Conservation (phyloP, 202 grass and related monocot species). For the Miscanthus sacchariflorus region DNA sequence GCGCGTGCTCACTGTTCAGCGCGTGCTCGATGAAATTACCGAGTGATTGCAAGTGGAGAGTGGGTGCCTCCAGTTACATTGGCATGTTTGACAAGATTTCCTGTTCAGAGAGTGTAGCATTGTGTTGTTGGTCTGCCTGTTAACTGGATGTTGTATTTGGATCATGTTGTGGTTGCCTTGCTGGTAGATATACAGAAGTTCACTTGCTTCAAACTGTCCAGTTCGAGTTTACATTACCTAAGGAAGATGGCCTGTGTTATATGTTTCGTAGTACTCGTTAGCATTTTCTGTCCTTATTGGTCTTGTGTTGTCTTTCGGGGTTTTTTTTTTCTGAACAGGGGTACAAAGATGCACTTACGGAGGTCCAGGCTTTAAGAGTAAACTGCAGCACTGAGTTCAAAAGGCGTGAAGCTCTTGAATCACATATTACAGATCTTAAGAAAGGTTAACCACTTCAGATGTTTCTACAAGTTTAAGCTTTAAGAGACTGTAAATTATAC, state of each 20-base stretch:
- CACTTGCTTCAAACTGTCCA: background rate
- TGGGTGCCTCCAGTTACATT: background rate
- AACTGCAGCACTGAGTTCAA: slow-evolving; percentile 66
- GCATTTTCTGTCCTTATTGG: background rate
- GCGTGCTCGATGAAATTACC: slow-evolving; percentile 32
- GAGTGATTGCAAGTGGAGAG: background rate
- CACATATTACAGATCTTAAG: slow-evolving; percentile 65
- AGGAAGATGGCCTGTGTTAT: background rate
- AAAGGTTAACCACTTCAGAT: slow-evolving; percentile 50
- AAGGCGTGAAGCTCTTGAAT: slow-evolving; percentile 67
- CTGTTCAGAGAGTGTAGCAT: background rate
- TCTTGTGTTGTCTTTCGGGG: slow-evolving; percentile 20
- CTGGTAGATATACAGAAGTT: background rate
- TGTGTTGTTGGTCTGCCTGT: slow-evolving; percentile 6
- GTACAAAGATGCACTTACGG: slow-evolving; percentile 62
- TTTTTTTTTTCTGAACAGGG: slow-evolving; percentile 37
- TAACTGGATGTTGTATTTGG: slow-evolving; percentile 7
- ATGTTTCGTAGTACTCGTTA: background rate
- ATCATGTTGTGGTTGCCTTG: slow-evolving; percentile 13
- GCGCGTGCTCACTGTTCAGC: slow-evolving; percentile 13
- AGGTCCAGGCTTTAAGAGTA: slow-evolving; percentile 66
- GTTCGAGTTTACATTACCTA: background rate
- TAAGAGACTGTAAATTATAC: background rate
- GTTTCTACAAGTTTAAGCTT: background rate
- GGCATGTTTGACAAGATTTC: background rate